These are phyloP conservation scores for Ophiostoma ulmi DNA, from an alignment of 2,329 filamentous ascomycete genomes.

Conservation along the genomic window DNA sequence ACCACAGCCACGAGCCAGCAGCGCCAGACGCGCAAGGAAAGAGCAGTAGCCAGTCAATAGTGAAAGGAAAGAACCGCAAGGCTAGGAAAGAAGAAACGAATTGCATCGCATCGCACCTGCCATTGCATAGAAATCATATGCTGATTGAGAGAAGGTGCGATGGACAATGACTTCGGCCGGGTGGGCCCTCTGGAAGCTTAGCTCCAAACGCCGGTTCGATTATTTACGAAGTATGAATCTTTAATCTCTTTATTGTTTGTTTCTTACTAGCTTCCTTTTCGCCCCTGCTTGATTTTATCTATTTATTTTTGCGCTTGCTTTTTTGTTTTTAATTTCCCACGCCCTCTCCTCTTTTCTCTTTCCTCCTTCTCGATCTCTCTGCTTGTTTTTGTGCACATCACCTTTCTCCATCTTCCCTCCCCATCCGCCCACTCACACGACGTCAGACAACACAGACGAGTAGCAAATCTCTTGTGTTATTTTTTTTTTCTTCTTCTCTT, in stretches of 20 bases:
- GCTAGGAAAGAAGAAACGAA: background rate
- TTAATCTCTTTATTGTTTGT: conserved; percentile 15
- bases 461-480: background rate
- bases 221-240: background rate
- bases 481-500: background rate
- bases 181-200: background rate
- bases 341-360: conserved; percentile 16
- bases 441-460: background rate
- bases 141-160: background rate
- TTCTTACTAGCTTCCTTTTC: background rate
- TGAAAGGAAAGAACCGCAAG: background rate
- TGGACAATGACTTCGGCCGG: background rate
- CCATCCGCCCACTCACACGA: conserved; percentile 6
- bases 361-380: background rate
- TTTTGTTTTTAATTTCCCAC: conserved; percentile 21
- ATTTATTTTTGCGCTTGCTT: conserved; percentile 9
- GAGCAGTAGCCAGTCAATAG: background rate
- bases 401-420: conserved; percentile 10
- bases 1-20: background rate
- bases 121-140: background rate
- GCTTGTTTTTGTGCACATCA: conserved; percentile 2
- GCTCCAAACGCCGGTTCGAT: conserved; percentile 8
- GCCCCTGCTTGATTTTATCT: conserved; percentile 18
- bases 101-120: background rate
- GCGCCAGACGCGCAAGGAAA: background rate